Evolutionary conservation across 169 alveolate species (phyloP).

Genomic region (Gregarina niphandrodes): DNA sequence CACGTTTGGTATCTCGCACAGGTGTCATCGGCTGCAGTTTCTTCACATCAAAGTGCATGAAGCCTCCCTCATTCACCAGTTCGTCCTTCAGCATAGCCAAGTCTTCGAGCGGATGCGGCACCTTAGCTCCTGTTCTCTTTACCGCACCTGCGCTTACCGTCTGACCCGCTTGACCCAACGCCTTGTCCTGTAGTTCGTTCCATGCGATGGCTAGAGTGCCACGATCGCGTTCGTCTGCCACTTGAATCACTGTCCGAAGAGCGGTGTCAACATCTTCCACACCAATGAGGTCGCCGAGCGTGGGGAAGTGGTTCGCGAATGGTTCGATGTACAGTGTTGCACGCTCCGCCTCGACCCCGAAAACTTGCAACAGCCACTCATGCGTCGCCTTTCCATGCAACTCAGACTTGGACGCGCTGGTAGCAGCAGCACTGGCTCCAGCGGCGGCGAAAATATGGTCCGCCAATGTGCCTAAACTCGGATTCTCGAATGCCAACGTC

Average conservation of each 20-base stretch:
- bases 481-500: constrained; percentile 32
- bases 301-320: constrained; percentile 4
- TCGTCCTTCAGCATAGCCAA: constrained; percentile 5
- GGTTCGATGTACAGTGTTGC: constrained; percentile 12
- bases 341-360: constrained; percentile 1
- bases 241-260: neutral
- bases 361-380: neutral
- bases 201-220: neutral
- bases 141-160: neutral
- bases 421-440: constrained; percentile 2
- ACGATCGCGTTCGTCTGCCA: neutral
- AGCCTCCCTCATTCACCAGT: too few species aligned
- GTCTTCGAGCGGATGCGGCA: constrained; percentile 27
- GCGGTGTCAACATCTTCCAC: constrained; percentile 14
- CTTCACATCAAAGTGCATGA: constrained; percentile 21
- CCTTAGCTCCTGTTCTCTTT: constrained; percentile 3
- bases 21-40: constrained; percentile 13
- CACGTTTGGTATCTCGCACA: constrained; percentile 16
- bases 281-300: constrained; percentile 1
- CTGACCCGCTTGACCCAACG: neutral
- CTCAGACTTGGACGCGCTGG: constrained; percentile 3
- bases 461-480: constrained; percentile 21
- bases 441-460: constrained; percentile 15
- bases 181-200: neutral
- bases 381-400: neutral